These are phyloP conservation scores for Balansia obtecta DNA, from an alignment of 2,329 filamentous ascomycete species.

Conservation along the genomic window DNA sequence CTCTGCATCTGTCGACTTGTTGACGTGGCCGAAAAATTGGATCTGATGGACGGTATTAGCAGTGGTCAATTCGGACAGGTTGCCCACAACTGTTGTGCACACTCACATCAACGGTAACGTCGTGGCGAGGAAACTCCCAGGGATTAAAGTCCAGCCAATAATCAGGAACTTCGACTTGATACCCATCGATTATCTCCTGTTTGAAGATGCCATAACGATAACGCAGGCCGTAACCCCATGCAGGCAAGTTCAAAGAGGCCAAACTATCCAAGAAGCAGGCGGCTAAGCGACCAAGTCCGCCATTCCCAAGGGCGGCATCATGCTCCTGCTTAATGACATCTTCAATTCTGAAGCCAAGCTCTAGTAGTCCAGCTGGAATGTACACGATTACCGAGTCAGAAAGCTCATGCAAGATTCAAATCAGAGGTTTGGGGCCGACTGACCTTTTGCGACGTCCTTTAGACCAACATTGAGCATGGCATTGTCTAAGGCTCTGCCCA, in stretches of 20 bases:
- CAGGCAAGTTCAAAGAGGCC: slow-evolving; percentile 86
- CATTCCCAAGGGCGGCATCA: slow-evolving; percentile 91
- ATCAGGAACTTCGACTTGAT: slow-evolving; percentile 95
- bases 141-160: slow-evolving; percentile 99
- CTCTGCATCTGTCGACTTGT: slow-evolving; percentile 59
- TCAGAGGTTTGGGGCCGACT: slow-evolving; percentile 11
- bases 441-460: slow-evolving; percentile 74
- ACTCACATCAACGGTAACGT: slow-evolving; percentile 76
- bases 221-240: slow-evolving; percentile 92
- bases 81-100: not conserved
- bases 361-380: slow-evolving; percentile 61
- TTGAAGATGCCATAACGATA: slow-evolving; percentile 99
- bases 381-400: slow-evolving; percentile 8
- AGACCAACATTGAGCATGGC: slow-evolving; percentile 92
- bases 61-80: not conserved
- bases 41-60: slow-evolving; percentile 33
- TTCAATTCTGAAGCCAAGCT: slow-evolving; percentile 93
- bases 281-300: slow-evolving; percentile 84
- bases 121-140: slow-evolving; percentile 94
- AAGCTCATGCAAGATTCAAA: not conserved
- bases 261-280: slow-evolving; percentile 96
- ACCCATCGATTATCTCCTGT: slow-evolving; percentile 96
- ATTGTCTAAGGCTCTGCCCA: slow-evolving; percentile 94
- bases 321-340: slow-evolving; percentile 92
- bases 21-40: slow-evolving; percentile 85